A percentile compares a stretch with the other conserved stretches of the same genome.
Evolutionary conservation across 163 green algal species (phyloP).

Genomic region (Chlorella variabilis): DNA sequence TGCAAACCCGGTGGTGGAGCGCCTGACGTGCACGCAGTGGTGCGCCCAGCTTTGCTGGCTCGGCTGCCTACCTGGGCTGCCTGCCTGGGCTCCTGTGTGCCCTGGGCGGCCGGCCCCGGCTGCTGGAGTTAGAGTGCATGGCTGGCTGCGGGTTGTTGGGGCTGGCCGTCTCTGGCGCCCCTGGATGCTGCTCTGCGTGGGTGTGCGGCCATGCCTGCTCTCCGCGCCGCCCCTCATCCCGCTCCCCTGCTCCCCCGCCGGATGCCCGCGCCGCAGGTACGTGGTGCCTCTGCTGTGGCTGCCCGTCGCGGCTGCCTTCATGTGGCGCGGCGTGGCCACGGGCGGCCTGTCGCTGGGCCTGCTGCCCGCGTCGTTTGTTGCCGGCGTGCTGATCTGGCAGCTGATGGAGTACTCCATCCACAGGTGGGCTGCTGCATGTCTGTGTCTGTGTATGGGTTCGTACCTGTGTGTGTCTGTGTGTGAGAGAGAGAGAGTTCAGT

Average conservation of each 20-base stretch:
- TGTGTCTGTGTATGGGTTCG: neutral
- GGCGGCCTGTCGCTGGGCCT: conserved; percentile 4
- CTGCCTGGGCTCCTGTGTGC: neutral
- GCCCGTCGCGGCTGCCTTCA: conserved; percentile 6
- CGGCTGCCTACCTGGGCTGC: neutral
- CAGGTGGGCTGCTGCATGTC: conserved; percentile 49
- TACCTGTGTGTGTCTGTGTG: neutral
- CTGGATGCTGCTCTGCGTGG: too few relatives aligned
- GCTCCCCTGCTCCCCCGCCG: neutral
- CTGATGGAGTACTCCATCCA: conserved; percentile 87
- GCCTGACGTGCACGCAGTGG: conserved; percentile 30
- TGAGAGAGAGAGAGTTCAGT: too few relatives aligned
- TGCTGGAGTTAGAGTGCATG: neutral
- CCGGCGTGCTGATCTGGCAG: conserved; percentile 68
- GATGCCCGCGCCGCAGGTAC: conserved; percentile 8
- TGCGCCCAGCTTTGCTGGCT: neutral
- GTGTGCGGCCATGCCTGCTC: too few relatives aligned
- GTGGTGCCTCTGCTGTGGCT: conserved; percentile 37
- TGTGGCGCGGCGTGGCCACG: neutral
- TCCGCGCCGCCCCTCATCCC: neutral
- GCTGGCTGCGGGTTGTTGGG: too few relatives aligned
- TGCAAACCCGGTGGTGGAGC: conserved; percentile 13
- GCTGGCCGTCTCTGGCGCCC: too few relatives aligned
- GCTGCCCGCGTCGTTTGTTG: neutral
- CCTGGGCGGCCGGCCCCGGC: neutral